A percentile compares a stretch with the other conserved stretches of the same genome.
phyloP scores from a whole-genome alignment of 768 basidiomycete genomes.

The Lentinus tigrinus region DNA sequence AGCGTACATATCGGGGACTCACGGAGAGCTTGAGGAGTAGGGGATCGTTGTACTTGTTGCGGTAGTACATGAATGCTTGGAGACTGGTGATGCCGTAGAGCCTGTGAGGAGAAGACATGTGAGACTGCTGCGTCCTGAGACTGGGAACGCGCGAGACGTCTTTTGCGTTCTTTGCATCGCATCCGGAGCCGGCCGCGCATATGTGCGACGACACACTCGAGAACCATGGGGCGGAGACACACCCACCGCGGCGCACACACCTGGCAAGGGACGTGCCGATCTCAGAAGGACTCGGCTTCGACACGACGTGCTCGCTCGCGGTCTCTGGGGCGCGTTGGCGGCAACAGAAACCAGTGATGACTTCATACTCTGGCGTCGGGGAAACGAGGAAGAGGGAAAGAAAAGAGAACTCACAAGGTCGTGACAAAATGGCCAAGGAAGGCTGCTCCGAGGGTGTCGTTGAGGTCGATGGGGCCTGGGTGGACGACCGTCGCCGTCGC shows the following conservation, averaged over 20 bases:
- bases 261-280: no score
- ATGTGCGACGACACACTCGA: no score
- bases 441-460: constrained; percentile 20
- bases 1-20: not conserved
- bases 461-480: constrained; percentile 1
- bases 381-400: not conserved
- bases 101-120: not conserved
- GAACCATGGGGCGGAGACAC: no score
- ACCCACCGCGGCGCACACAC: no score
- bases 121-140: not conserved
- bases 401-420: constrained; percentile 15
- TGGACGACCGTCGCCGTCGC: not conserved
- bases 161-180: no score
- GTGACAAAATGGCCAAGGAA: constrained; percentile 19
- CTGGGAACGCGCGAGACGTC: no score
- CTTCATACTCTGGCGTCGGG: not conserved
- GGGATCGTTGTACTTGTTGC: constrained; percentile 1
- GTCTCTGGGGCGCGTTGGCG: no score
- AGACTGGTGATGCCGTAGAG: constrained; percentile 16
- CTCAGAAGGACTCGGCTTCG: no score
- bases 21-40: not conserved
- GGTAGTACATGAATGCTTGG: constrained; percentile 10
- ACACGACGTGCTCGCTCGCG: no score
- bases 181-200: no score
- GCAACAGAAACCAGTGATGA: no score